Base-by-base conservation (phyloP, 306 rosid species). In the Vigna mungo region DNA sequence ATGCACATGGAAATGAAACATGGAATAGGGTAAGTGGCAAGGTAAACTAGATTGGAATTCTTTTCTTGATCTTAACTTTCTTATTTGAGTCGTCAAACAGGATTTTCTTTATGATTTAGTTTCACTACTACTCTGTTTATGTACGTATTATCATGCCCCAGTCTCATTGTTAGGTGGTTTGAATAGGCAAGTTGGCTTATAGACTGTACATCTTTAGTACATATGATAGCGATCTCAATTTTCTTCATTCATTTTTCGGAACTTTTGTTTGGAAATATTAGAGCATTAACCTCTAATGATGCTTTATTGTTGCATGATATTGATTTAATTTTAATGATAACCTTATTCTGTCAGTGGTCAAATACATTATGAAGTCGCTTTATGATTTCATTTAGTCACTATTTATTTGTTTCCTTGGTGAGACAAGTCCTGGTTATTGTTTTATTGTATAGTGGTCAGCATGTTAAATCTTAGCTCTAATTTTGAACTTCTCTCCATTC, bases 21-120 rank as follows among this genome's bases (percentile, higher is more conserved):
- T 83, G 94, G 91, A 80, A 61, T 49, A 78, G 79, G 86, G 76
- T 83, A 67, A 81, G 84, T 3, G 81, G 86, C 85, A 74, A 85
- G 95, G 97, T 91, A 81, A 68, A 68, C 69, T 17, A 68, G 61
- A 23, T 69, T 64, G 27, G 14, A 60, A 39, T 44, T 9, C 53
- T 64, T 60, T 46, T 27, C 67, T 52, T 66, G 60, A 48, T 32
- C 39, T 16, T 32, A 36, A 36, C 74, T 78, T 61, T 64, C 48
- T 39, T 61, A 16, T 34, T 61, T 1, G 7, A 32, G 7, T 3
- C 43, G 36, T 61, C 4, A 41, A 39, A n/a, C n/a, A n/a, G 5
- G 54, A 27, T 71, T 68, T 47, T 62, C 64, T 52, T 65, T 39
- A 67, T 74, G 37, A 74, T 74, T 51, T 17, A n/a, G 34, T 16